Conservation (phyloP, 2,329 filamentous ascomycete genomes). For the Penicillium sp. region DNA sequence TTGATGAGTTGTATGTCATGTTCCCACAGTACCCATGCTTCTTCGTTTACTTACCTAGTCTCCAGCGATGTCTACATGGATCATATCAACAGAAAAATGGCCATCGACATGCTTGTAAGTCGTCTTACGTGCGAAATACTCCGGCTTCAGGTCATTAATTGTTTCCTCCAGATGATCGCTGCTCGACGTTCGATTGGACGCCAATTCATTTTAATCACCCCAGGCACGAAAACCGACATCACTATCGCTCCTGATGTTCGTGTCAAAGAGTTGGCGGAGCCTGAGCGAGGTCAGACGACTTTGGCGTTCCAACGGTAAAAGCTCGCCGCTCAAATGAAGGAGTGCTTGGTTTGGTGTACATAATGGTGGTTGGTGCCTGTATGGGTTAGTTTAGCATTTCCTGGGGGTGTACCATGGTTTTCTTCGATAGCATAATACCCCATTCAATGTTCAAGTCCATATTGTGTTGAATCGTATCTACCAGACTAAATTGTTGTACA, state of each 20-base stretch:
- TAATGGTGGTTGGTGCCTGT: background rate
- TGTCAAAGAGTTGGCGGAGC: slow-evolving; percentile 49
- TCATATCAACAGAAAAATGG: slow-evolving; percentile 88
- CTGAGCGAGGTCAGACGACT: slow-evolving; percentile 47
- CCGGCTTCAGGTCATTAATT: slow-evolving; percentile 11
- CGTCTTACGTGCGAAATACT: background rate
- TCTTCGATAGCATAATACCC: slow-evolving; percentile 1
- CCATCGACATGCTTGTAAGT: slow-evolving; percentile 88
- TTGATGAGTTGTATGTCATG: slow-evolving; percentile 78
- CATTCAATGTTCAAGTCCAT: background rate
- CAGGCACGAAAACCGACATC: slow-evolving; percentile 71
- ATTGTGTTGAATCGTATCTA: background rate
- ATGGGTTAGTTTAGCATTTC: background rate
- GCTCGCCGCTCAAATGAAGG: background rate
- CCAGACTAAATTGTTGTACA: background rate
- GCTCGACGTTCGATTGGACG: slow-evolving; percentile 84
- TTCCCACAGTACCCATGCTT: background rate
- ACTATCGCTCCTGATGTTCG: slow-evolving; percentile 47
- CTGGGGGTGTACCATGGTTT: background rate
- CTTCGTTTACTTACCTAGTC: slow-evolving; percentile 12
- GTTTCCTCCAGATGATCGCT: slow-evolving; percentile 67
- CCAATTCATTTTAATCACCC: slow-evolving; percentile 96
- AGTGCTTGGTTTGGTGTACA: background rate
- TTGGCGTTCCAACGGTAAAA: slow-evolving; percentile 36
- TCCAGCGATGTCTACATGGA: slow-evolving; percentile 94